These are phyloP conservation scores for Ganoderma lingzhi DNA, from an alignment of 1,284 basidiomycete species.

Conservation along the genomic window DNA sequence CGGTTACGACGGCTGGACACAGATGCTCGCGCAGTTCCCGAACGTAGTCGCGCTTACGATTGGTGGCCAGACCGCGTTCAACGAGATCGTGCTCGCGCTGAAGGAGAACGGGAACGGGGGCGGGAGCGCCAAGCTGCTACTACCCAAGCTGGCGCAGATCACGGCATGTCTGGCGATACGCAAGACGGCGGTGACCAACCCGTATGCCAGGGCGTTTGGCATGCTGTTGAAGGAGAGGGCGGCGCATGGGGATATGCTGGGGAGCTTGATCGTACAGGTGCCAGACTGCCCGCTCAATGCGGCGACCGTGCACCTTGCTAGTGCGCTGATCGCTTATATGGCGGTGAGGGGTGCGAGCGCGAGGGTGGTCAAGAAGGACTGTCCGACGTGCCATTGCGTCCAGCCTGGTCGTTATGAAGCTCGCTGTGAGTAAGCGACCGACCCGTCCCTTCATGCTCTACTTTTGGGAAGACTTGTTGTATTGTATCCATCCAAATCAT, in stretches of 20 bases:
- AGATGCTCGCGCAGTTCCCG: constrained; percentile 12
- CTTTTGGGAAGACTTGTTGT: neutral
- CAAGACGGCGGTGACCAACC: neutral
- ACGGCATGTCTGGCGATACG: constrained; percentile 13
- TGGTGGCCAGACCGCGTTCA: constrained; percentile 17
- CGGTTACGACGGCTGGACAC: constrained; percentile 10
- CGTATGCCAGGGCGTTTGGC: constrained; percentile 12
- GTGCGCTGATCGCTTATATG: constrained; percentile 18
- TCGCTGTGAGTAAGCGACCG: neutral
- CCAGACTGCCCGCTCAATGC: constrained; percentile 13
- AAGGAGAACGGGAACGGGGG: neutral
- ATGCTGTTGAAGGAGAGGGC: constrained; percentile 9
- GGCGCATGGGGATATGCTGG: neutral
- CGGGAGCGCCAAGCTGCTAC: constrained; percentile 2
- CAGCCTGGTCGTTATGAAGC: neutral
- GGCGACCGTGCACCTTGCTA: constrained; percentile 14
- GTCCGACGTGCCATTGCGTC: constrained; percentile 9
- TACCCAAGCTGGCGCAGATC: constrained; percentile 11
- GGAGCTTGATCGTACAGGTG: constrained; percentile 13
- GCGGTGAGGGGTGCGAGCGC: constrained; percentile 9
- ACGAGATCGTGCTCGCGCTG: constrained; percentile 4
- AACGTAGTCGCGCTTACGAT: constrained; percentile 13
- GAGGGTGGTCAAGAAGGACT: constrained; percentile 8
- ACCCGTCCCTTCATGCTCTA: neutral
- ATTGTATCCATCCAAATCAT: neutral